Conservation (phyloP, 345 rosid genomes). For the Eucalyptus viminalis region DNA sequence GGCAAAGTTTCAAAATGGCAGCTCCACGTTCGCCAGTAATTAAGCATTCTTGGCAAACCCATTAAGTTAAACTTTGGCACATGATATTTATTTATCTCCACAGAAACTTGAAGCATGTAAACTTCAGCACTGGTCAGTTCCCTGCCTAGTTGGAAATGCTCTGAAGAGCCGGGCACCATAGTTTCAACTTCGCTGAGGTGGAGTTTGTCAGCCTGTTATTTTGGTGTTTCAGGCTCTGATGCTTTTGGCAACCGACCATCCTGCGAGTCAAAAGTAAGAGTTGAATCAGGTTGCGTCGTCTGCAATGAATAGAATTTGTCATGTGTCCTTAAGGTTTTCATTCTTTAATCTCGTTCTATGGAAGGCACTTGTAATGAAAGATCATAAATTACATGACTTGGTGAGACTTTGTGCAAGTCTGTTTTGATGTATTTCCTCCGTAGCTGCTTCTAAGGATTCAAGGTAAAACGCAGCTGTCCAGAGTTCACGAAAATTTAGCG, state of each 20-base stretch:
- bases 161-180: constrained; percentile 75
- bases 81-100: background rate
- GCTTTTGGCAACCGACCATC: background rate
- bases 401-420: background rate
- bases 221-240: constrained; percentile 38
- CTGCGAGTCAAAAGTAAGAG: background rate
- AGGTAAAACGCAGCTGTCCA: background rate
- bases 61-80: background rate
- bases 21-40: background rate
- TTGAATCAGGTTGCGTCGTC: background rate
- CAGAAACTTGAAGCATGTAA: background rate
- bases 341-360: background rate
- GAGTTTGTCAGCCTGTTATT: constrained; percentile 30
- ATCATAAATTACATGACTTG: background rate
- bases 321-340: background rate
- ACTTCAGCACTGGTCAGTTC: constrained; percentile 12
- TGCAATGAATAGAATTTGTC: background rate
- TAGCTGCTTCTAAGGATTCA: background rate
- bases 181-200: constrained; percentile 32
- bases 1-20: background rate
- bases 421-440: background rate
- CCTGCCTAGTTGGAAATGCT: constrained; percentile 64
- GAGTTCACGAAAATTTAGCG: background rate
- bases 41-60: background rate
- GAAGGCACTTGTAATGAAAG: background rate